Percentiles rank a stretch among this genome's conserved stretches.
These are phyloP conservation scores for Pythium pyrilobum DNA, from an alignment of 352 stramenopile species.

Conservation along the genomic window DNA sequence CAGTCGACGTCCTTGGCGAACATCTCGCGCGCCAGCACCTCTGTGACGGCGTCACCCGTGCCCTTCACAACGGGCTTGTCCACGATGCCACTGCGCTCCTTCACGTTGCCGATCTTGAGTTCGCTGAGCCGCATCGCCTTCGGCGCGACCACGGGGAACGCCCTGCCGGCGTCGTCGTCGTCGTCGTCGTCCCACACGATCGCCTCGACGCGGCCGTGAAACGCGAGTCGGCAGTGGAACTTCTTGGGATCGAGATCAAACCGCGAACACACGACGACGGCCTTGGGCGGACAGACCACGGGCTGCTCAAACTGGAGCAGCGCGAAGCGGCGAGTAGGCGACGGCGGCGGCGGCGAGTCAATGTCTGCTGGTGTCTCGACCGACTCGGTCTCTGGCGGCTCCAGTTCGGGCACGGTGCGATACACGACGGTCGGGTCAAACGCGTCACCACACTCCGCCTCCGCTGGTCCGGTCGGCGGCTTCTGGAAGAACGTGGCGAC, in stretches of 20 bases:
- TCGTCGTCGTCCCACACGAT: slow-evolving; percentile 26
- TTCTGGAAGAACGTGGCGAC: slow-evolving; percentile 52
- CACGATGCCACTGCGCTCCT: slow-evolving; percentile 48
- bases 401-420: slow-evolving; percentile 36
- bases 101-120: slow-evolving; percentile 58
- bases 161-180: background rate
- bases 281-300: slow-evolving; percentile 45
- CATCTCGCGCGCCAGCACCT: slow-evolving; percentile 65
- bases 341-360: no score
- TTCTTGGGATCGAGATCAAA: slow-evolving; percentile 64
- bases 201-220: slow-evolving; percentile 48
- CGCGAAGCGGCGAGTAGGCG: slow-evolving; percentile 36
- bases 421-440: slow-evolving; percentile 45
- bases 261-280: slow-evolving; percentile 66
- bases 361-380: no score
- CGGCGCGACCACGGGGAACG: background rate
- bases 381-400: background rate
- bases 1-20: slow-evolving; percentile 75
- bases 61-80: slow-evolving; percentile 37
- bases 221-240: slow-evolving; percentile 62
- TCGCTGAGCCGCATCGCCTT: slow-evolving; percentile 16
- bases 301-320: slow-evolving; percentile 67
- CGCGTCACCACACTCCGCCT: no score
- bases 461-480: background rate
- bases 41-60: background rate